Conservation (phyloP, 352 stramenopile species). For the Phytophthora foliorum region DNA sequence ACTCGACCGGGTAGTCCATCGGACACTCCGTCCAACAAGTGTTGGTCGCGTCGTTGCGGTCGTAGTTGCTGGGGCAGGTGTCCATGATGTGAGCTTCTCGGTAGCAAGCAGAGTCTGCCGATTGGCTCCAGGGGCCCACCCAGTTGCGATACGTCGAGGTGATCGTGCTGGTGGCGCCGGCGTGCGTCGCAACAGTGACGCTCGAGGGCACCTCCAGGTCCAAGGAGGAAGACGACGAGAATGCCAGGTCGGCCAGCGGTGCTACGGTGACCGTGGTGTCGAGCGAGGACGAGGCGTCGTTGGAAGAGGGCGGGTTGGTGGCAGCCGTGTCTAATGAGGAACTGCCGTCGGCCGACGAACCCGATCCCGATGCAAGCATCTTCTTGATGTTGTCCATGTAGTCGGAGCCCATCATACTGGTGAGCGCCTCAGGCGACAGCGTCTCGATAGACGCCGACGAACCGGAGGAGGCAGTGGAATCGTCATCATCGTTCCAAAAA, state of each 20-base stretch:
- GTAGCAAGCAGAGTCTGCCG: constrained; percentile 53
- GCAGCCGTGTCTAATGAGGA: constrained; percentile 1
- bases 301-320: neutral
- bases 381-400: constrained; percentile 37
- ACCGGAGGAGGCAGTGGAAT: constrained; percentile 15
- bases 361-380: constrained; percentile 27
- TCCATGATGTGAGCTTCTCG: constrained; percentile 54
- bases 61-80: constrained; percentile 46
- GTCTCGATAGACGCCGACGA: constrained; percentile 12
- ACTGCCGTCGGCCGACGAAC: constrained; percentile 13
- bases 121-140: constrained; percentile 46
- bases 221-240: neutral
- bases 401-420: constrained; percentile 35
- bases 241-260: neutral
- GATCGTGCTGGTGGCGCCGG: constrained; percentile 11
- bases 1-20: constrained; percentile 67
- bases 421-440: constrained; percentile 33
- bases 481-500: constrained; percentile 42
- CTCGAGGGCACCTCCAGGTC: neutral
- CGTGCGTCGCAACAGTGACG: neutral
- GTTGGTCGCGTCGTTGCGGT: constrained; percentile 44
- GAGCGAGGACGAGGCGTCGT: neutral
- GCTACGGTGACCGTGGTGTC: neutral
- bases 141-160: constrained; percentile 41
- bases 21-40: constrained; percentile 69